Percentiles rank a stretch among this genome's conserved stretches.
Evolutionary conservation across 163 green algal genomes (phyloP).

Genomic region (Coccomyxa subellipsoidea): DNA sequence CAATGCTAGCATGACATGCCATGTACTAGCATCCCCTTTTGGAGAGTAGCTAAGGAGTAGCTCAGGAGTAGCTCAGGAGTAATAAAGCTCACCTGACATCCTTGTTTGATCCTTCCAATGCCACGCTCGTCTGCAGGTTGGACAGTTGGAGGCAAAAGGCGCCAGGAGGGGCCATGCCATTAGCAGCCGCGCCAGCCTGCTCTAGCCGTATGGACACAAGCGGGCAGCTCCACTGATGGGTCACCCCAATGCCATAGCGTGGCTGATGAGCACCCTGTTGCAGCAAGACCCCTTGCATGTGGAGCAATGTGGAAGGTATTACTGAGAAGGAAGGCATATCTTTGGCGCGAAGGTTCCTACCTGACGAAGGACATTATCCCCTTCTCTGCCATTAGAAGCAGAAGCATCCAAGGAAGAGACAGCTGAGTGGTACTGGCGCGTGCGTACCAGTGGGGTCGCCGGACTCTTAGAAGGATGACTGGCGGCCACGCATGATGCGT

Average conservation of each 20-base stretch:
- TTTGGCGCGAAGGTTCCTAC: too few species aligned
- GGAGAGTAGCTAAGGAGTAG: neutral
- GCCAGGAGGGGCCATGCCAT: neutral
- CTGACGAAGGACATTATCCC: too few species aligned
- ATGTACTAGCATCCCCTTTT: too few species aligned
- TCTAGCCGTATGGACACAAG: neutral
- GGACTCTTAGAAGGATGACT: too few species aligned
- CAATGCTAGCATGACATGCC: neutral
- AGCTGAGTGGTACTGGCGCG: too few species aligned
- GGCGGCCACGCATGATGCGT: too few species aligned
- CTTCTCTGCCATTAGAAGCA: too few species aligned
- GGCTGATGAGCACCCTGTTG: conserved; percentile 22
- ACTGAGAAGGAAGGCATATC: too few species aligned
- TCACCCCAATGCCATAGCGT: conserved; percentile 2
- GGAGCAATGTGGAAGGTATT: too few species aligned
- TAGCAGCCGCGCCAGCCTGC: neutral
- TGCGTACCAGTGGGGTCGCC: too few species aligned
- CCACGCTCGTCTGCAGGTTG: neutral
- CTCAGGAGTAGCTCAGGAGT: neutral
- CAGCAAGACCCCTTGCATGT: too few species aligned
- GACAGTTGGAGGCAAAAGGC: neutral
- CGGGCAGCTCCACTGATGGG: neutral
- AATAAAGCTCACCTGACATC: neutral
- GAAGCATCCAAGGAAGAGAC: too few species aligned
- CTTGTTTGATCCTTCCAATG: neutral